phyloP scores from a whole-genome alignment of 768 basidiomycete genomes.

The Boletus sp. region DNA sequence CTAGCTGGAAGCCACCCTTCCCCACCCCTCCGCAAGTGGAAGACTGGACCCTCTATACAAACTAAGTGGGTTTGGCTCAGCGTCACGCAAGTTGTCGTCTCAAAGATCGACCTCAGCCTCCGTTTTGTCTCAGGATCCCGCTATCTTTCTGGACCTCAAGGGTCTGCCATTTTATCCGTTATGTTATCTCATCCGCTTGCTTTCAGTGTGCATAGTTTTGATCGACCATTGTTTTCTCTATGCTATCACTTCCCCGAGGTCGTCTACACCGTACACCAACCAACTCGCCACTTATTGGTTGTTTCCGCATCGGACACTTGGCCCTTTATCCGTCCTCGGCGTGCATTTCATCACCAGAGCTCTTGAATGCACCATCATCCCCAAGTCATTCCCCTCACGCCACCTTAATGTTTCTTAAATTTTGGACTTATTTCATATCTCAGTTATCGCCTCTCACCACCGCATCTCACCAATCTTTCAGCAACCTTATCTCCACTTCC shows the following conservation, averaged over 20 bases:
- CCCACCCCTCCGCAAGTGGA: constrained; percentile 26
- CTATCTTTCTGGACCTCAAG: constrained; percentile 6
- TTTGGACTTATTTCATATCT: constrained; percentile 19
- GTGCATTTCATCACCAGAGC: neutral
- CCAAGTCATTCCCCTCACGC: neutral
- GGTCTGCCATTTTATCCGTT: constrained; percentile 1
- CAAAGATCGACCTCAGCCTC: constrained; percentile 14
- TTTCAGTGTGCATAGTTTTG: constrained; percentile 28
- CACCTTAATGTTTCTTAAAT: constrained; percentile 8
- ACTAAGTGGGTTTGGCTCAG: neutral
- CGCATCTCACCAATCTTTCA: neutral
- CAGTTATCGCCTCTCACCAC: constrained; percentile 9
- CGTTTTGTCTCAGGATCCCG: constrained; percentile 1
- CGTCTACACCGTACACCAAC: neutral
- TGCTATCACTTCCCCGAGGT: constrained; percentile 7
- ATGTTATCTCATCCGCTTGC: constrained; percentile 13
- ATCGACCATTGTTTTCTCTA: constrained; percentile 11
- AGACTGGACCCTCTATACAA: constrained; percentile 30
- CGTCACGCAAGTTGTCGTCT: too few species aligned
- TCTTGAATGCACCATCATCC: neutral
- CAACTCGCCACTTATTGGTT: neutral
- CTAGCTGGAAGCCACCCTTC: constrained; percentile 42
- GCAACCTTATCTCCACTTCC: neutral
- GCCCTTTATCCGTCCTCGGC: neutral
- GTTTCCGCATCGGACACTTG: neutral